Evolutionary conservation across 352 stramenopile genomes (phyloP).

Genomic region (Phytophthora podocarpi): DNA sequence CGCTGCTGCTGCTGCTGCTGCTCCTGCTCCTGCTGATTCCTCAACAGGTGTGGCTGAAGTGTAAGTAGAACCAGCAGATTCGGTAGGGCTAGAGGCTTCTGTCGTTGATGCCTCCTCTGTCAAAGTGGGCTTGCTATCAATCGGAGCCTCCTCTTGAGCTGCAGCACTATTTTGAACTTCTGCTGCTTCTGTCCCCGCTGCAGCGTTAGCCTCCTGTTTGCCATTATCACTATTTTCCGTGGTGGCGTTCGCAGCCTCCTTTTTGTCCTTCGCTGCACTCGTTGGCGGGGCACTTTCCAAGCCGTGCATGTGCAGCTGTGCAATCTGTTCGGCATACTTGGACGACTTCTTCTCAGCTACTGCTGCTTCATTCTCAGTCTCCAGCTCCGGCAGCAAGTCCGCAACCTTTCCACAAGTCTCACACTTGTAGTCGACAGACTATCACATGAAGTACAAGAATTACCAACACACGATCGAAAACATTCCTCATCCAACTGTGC

Average conservation of each 20-base stretch:
- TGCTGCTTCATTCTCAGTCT: constrained; percentile 17
- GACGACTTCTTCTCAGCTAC: constrained; percentile 47
- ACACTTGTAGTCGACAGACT: constrained; percentile 83
- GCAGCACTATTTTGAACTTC: neutral
- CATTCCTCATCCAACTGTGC: neutral
- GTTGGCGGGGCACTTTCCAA: constrained; percentile 40
- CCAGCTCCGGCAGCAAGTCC: constrained; percentile 70
- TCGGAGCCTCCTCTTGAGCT: neutral
- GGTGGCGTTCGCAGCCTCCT: constrained; percentile 9
- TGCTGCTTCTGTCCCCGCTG: neutral
- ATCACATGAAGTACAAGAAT: neutral
- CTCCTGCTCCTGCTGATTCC: too few relatives aligned
- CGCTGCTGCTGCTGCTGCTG: constrained; percentile 1
- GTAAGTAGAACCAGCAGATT: neutral
- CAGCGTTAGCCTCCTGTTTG: neutral
- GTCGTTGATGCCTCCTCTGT: constrained; percentile 4
- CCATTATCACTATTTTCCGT: neutral
- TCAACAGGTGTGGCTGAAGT: neutral
- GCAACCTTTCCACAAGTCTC: constrained; percentile 71
- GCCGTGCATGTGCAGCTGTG: constrained; percentile 81
- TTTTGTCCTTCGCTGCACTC: constrained; percentile 9
- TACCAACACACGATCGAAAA: constrained; percentile 1
- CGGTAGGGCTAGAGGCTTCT: constrained; percentile 5
- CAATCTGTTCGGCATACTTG: constrained; percentile 84
- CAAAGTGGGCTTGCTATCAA: constrained; percentile 7